phyloP scores from a whole-genome alignment of 2,329 filamentous ascomycete species.

The Colletotrichum lindemuthianum region DNA sequence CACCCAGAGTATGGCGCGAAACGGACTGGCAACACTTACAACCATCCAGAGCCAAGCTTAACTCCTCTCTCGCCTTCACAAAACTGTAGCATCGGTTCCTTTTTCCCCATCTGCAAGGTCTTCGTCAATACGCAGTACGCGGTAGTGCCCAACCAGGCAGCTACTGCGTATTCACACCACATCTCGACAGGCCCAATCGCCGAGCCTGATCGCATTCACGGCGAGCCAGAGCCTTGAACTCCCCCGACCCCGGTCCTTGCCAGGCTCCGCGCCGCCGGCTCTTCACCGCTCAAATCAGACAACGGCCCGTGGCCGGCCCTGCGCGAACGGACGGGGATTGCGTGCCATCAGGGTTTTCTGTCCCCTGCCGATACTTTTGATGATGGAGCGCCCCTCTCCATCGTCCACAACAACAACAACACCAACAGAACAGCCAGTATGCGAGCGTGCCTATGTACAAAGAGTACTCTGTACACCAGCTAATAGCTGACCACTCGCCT shows the following conservation, averaged over 20 bases:
- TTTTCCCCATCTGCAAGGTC: background rate
- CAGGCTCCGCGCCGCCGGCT: constrained; percentile 19
- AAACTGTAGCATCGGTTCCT: constrained; percentile 4
- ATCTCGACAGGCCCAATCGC: constrained; percentile 11
- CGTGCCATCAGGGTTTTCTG: constrained; percentile 26
- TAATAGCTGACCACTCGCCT: background rate
- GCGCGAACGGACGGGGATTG: constrained; percentile 21
- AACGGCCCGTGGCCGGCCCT: constrained; percentile 26
- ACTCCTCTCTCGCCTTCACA: constrained; percentile 19
- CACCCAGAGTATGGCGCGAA: too few species aligned
- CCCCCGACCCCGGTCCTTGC: constrained; percentile 24
- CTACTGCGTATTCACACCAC: background rate
- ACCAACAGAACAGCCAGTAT: too few species aligned
- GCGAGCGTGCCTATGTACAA: too few species aligned
- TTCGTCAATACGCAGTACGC: background rate
- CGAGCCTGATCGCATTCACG: background rate
- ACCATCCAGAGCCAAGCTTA: too few species aligned
- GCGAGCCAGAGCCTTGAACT: constrained; percentile 1
- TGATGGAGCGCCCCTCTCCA: background rate
- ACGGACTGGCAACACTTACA: too few species aligned
- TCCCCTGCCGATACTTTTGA: background rate
- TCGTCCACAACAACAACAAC: constrained; percentile 10
- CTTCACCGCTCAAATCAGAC: constrained; percentile 34
- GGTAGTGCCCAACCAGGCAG: background rate
- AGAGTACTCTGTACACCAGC: background rate